Evolutionary conservation across 805 yeast species (phyloP).

Genomic region (Metschnikowia drakensbergensis): DNA sequence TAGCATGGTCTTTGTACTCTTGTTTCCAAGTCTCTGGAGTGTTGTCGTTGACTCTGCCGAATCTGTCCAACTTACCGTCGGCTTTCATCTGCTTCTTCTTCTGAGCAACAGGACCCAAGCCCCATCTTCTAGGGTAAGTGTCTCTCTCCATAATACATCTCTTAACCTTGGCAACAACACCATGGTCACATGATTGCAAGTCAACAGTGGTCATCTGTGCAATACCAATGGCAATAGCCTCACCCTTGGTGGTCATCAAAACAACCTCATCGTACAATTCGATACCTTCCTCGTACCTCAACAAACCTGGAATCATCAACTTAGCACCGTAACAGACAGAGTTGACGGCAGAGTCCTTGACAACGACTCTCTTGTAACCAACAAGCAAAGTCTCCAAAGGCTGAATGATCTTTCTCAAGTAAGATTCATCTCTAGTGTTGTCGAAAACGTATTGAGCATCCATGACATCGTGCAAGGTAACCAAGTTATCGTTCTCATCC

Average conservation of each 20-base stretch:
- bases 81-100: constrained; percentile 98
- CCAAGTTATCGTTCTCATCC: constrained; percentile 84
- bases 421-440: constrained; percentile 94
- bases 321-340: constrained; percentile 99
- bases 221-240: constrained; percentile 96
- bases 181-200: constrained; percentile 94
- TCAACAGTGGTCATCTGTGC: constrained; percentile 99
- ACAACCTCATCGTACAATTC: constrained; percentile 98
- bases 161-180: constrained; percentile 97
- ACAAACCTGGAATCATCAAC: constrained; percentile 96
- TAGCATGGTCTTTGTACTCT: constrained; percentile 69
- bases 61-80: constrained; percentile 95
- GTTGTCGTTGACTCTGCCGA: constrained; percentile 86
- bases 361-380: constrained; percentile 96
- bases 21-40: constrained; percentile 93
- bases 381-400: constrained; percentile 91
- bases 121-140: constrained; percentile 99
- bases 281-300: constrained; percentile 96
- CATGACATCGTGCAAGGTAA: constrained; percentile 93
- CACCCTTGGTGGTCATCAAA: constrained; percentile 97
- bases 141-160: constrained; percentile 99
- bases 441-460: constrained; percentile 99
- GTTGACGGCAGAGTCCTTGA: constrained; percentile 89
- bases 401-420: constrained; percentile 87
- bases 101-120: constrained; percentile 96